Conservation (phyloP, 225 moss, liverwort and hornwort species). For the Ulota crispa region DNA sequence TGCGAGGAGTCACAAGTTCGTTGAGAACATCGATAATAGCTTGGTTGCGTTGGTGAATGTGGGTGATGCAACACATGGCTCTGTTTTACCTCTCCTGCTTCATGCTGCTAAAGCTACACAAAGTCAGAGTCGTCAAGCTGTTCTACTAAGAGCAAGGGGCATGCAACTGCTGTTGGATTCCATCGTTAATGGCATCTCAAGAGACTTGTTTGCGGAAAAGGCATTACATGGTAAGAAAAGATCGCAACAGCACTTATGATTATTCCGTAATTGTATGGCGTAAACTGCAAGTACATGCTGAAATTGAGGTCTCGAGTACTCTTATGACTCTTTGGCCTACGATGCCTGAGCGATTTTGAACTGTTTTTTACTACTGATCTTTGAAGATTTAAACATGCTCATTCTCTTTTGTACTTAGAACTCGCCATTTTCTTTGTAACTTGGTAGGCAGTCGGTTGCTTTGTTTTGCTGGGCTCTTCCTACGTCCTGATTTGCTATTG, state of each 20-base stretch:
- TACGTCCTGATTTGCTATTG: background rate
- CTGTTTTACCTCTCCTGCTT: conserved; percentile 80
- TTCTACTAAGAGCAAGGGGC: conserved; percentile 86
- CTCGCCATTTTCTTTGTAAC: background rate
- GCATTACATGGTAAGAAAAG: conserved; percentile 63
- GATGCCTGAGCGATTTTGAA: background rate
- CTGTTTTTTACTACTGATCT: background rate
- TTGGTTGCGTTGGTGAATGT: conserved; percentile 74
- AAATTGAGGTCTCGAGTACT: conserved; percentile 5
- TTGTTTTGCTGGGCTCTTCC: background rate
- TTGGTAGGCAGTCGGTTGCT: conserved; percentile 1
- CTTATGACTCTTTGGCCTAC: background rate
- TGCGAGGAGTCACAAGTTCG: conserved; percentile 61
- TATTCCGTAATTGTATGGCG: background rate
- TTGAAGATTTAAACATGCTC: background rate
- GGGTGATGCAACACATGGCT: conserved; percentile 83
- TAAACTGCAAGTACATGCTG: conserved; percentile 14
- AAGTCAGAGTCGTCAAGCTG: conserved; percentile 82
- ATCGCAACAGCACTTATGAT: background rate
- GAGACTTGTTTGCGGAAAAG: conserved; percentile 73
- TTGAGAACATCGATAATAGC: conserved; percentile 55
- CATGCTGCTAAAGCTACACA: conserved; percentile 83
- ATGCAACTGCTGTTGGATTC: conserved; percentile 92
- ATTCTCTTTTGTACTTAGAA: background rate
- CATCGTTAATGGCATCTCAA: conserved; percentile 72